Evolutionary conservation across 768 basidiomycete species (phyloP).

Genomic region (Kwoniella heveanensis): DNA sequence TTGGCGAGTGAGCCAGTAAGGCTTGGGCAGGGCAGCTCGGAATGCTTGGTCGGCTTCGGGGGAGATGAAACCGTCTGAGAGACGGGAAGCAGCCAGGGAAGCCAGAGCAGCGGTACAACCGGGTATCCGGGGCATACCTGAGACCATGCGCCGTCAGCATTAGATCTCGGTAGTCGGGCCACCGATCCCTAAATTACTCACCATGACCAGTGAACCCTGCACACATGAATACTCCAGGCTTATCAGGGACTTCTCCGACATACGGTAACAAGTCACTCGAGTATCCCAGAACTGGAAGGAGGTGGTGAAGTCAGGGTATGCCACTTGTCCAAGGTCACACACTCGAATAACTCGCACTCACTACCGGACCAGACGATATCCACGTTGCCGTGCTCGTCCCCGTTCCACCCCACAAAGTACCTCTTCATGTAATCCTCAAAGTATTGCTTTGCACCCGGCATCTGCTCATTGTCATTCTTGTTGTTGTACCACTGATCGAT

Average conservation of each 20-base stretch:
- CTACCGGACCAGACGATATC: constrained; percentile 44
- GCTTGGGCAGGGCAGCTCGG: constrained; percentile 26
- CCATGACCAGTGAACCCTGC: constrained; percentile 49
- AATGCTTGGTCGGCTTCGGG: constrained; percentile 15
- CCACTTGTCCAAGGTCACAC: not conserved
- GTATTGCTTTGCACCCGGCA: constrained; percentile 34
- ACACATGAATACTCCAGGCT: constrained; percentile 34
- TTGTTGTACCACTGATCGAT: constrained; percentile 36
- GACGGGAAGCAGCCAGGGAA: constrained; percentile 9
- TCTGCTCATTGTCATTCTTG: constrained; percentile 34
- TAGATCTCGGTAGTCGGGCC: no score
- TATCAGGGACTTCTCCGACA: constrained; percentile 33
- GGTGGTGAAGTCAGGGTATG: no score
- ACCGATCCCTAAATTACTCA: no score
- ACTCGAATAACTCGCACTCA: constrained; percentile 10
- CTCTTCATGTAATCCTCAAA: constrained; percentile 40
- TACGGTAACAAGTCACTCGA: constrained; percentile 39
- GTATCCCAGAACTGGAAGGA: constrained; percentile 37
- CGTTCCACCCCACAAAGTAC: constrained; percentile 35
- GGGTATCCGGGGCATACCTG: constrained; percentile 44
- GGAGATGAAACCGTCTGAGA: constrained; percentile 9
- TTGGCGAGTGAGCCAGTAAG: constrained; percentile 33
- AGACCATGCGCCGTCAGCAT: not conserved
- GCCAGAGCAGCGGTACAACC: constrained; percentile 33
- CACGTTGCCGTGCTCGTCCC: constrained; percentile 33